Conservation (phyloP, 2,329 filamentous ascomycete genomes). For the Macroventuria anomochaeta region DNA sequence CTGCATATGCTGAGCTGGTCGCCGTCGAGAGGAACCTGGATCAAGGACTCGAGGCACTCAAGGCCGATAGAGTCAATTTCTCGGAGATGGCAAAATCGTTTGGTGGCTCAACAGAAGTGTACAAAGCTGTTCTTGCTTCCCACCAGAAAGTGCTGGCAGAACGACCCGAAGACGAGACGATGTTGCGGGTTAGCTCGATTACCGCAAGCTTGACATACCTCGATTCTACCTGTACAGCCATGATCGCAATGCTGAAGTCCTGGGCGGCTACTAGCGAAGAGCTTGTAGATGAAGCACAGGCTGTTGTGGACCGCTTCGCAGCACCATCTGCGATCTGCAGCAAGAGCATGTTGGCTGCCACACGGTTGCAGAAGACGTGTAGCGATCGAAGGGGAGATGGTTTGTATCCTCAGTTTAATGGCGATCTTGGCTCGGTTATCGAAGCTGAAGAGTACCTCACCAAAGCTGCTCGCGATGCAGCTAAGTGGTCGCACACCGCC, state of each 20-base stretch:
- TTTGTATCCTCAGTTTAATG: slow-evolving; percentile 37
- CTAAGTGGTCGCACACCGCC: slow-evolving; percentile 12
- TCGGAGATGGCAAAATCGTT: slow-evolving; percentile 81
- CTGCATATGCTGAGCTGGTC: slow-evolving; percentile 84
- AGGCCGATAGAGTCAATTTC: slow-evolving; percentile 85
- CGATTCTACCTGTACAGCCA: slow-evolving; percentile 26
- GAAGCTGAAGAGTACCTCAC: slow-evolving; percentile 29
- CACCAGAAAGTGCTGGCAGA: slow-evolving; percentile 23
- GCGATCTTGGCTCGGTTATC: slow-evolving; percentile 28
- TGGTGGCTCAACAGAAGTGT: slow-evolving; percentile 56
- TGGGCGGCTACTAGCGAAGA: slow-evolving; percentile 12
- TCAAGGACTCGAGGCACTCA: slow-evolving; percentile 82
- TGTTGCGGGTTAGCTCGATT: slow-evolving; percentile 30
- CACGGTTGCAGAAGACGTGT: slow-evolving; percentile 33
- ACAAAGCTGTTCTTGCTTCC: slow-evolving; percentile 24
- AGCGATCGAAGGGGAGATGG: slow-evolving; percentile 30
- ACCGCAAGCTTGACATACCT: slow-evolving; percentile 32
- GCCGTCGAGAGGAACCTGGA: slow-evolving; percentile 90
- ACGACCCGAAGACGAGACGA: slow-evolving; percentile 36
- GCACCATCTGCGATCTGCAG: slow-evolving; percentile 21
- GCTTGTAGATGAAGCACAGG: slow-evolving; percentile 7
- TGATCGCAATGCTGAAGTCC: slow-evolving; percentile 20
- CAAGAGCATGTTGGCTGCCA: slow-evolving; percentile 27
- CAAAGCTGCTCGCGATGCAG: slow-evolving; percentile 22
- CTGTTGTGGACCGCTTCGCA: slow-evolving; percentile 52